Evolutionary conservation across 139 green algal species (phyloP), one percentile per base, ranked within the genome.

Genomic region (Closterium sp.): DNA sequence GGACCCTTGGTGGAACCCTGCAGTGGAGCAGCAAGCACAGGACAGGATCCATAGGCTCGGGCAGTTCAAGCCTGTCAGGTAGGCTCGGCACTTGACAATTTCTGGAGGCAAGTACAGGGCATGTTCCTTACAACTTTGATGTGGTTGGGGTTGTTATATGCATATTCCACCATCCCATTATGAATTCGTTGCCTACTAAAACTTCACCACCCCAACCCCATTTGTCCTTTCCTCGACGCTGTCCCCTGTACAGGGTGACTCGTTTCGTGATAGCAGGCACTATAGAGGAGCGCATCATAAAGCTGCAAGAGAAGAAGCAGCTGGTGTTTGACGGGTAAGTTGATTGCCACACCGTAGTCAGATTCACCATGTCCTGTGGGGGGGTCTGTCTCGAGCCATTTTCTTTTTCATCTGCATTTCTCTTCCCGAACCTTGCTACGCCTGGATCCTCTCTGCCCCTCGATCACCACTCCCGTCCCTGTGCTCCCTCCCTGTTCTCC

Each of bases 281-380:
- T 4, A 93, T 95, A 21, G 97, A 99, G 96, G 97, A 99, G 96
- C 95, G 97, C 92, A 99, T 99, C 91, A 92, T 99, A 19, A 98
- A 98, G 96, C 95, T 99, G 91, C 97, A 96, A 95, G 97, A 98
- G 91, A 98, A 98, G 96, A 98, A 98, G 96, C 96, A 96, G 92
- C 94, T 97, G 1, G 95, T 98, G 31, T 98, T 99, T 94, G 97
- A 99, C 93, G 97, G 90, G 85, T 89, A 38, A 90, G 90, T 85
- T 27, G 17, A 9, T 31, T 88, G 86, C 70, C 21, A n/a, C n/a
- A n/a, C n/a, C n/a, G n/a, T n/a, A n/a, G n/a, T n/a, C n/a, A n/a
- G n/a, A n/a, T n/a, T n/a, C n/a, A n/a, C n/a, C n/a, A n/a, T n/a
- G n/a, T n/a, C n/a, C n/a, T n/a, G n/a, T n/a, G n/a, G n/a, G n/a